Conservation (phyloP, 768 basidiomycete genomes). For the Termitomyces titanicus region DNA sequence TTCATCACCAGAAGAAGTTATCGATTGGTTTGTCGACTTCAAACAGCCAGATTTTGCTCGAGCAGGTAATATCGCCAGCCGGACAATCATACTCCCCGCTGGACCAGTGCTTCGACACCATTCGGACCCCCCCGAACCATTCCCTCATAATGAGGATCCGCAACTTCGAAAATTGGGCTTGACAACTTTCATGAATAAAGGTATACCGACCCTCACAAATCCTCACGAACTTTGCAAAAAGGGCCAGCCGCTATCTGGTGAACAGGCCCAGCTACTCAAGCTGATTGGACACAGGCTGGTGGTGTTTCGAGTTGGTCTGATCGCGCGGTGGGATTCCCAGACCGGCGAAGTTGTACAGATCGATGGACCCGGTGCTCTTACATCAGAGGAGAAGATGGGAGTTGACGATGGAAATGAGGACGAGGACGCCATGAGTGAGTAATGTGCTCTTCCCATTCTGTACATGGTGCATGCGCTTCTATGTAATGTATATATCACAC, state of each 20-base stretch:
- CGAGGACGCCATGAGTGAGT: conserved; percentile 51
- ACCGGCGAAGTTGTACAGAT: conserved; percentile 63
- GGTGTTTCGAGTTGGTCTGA: conserved; percentile 68
- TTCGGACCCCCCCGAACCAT: conserved; percentile 81
- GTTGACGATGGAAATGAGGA: conserved; percentile 23
- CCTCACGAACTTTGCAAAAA: conserved; percentile 85
- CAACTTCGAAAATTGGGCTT: conserved; percentile 92
- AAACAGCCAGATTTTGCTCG: conserved; percentile 89
- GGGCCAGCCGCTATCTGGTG: conserved; percentile 74
- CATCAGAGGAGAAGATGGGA: conserved; percentile 30
- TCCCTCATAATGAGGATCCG: conserved; percentile 97
- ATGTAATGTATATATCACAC: conserved; percentile 21
- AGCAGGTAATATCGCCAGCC: conserved; percentile 73
- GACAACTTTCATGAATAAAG: conserved; percentile 77
- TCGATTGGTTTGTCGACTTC: conserved; percentile 93
- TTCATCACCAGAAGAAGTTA: conserved; percentile 83
- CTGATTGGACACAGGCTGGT: conserved; percentile 89
- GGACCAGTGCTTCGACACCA: conserved; percentile 84
- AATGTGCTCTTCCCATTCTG: conserved; percentile 16
- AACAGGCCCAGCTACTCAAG: conserved; percentile 93
- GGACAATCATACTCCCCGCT: conserved; percentile 70
- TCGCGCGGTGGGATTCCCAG: conserved; percentile 68
- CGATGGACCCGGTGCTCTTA: conserved; percentile 38
- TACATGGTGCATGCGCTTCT: conserved; percentile 6
- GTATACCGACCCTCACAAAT: conserved; percentile 78